Evolutionary conservation across 306 rosid genomes (phyloP), one percentile per base, ranked within the genome.

Genomic region (Mimosa pudica): DNA sequence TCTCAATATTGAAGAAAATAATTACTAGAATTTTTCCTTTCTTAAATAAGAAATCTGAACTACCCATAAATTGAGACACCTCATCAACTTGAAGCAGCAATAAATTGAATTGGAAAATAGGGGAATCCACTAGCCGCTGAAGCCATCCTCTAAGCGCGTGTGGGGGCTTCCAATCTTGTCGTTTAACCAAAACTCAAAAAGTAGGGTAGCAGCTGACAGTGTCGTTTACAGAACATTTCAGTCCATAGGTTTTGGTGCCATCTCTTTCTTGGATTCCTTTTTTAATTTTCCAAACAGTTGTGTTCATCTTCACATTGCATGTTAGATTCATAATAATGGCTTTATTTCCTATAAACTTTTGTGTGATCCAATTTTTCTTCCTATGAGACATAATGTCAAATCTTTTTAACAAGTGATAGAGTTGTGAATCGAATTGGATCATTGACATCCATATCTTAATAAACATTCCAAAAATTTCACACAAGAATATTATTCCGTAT

Each of bases 121-220:
- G 30, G 73, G 41, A 89, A 82, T 38, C 83, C 83, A 71, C 78
- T 35, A 10, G 54, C 72, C 80, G 32, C 82, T 17, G 36, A 80
- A 48, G 80, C 80, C 24, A 73, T 76, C 60, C 20, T 5, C 52
- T 44, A 9, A 2, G 74, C 51, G 55, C 8, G 4, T 68, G 94
- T 86, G 84, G 94, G 92, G 88, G 85, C 92, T 77, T 73, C 79
- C 20, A 80, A 71, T 73, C n/a, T 45, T 87, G 85, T 85, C 90
- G 70, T 85, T 38, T 84, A 78, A 35, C 71, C 72, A n/a, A 32
- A 77, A 70, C 44, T 51, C 68, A 60, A 20, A 11, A 46, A 51
- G 17, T 33, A 35, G 42, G 57, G 30, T n/a, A 0, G 54, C 79
- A 77, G 52, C 38, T 80, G 79, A 77, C 83, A 74, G 65, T n/a